Evolutionary conservation across 345 rosid species (phyloP).

Genomic region (Euclidium syriacum): DNA sequence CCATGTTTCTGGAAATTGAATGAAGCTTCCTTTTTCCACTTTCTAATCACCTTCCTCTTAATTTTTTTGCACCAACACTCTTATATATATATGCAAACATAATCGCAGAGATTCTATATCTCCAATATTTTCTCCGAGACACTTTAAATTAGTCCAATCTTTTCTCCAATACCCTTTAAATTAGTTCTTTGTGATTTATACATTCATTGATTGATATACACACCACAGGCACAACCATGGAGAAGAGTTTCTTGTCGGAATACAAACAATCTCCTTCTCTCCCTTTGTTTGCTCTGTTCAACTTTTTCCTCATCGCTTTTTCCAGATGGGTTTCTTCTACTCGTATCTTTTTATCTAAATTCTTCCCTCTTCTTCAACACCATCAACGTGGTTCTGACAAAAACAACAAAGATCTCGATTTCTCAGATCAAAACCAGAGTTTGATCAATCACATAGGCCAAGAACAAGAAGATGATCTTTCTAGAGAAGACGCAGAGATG

Average conservation of each 20-base stretch:
- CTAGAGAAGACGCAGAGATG: constrained; percentile 52
- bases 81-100: not conserved
- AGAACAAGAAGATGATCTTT: constrained; percentile 30
- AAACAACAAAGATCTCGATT: constrained; percentile 30
- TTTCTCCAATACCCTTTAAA: constrained; percentile 6
- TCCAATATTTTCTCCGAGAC: constrained; percentile 2
- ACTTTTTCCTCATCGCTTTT: constrained; percentile 25
- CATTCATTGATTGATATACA: not conserved
- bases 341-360: constrained; percentile 33
- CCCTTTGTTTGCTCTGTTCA: constrained; percentile 25
- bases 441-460: too few species aligned
- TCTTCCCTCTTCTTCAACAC: constrained; percentile 31
- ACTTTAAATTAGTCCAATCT: too few species aligned
- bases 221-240: constrained; percentile 30
- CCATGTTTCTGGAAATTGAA: not conserved
- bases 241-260: constrained; percentile 23
- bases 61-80: constrained; percentile 2
- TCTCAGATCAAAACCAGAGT: constrained; percentile 9
- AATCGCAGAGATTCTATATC: constrained; percentile 1
- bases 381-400: constrained; percentile 20
- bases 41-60: constrained; percentile 12
- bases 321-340: constrained; percentile 22
- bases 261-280: constrained; percentile 11
- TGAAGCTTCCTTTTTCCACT: constrained; percentile 13
- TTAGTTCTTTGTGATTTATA: constrained; percentile 14